phyloP scores from a whole-genome alignment of 768 basidiomycete species.

The Trametes coccinea region DNA sequence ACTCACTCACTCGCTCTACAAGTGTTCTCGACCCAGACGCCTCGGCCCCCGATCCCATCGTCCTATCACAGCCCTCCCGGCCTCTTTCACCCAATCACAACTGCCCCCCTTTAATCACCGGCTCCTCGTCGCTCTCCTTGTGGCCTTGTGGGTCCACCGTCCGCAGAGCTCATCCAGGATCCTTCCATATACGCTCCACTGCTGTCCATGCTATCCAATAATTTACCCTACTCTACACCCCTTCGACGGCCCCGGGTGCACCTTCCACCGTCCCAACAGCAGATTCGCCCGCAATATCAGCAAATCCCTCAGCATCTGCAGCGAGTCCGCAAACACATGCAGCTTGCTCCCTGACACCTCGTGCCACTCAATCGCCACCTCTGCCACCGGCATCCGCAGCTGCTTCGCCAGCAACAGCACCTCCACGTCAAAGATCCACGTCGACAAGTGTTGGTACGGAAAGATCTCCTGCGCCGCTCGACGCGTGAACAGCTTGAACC shows the following conservation, averaged over 20 bases:
- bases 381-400: slow-evolving; percentile 73
- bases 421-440: slow-evolving; percentile 98
- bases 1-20: not conserved
- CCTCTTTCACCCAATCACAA: slow-evolving; percentile 4
- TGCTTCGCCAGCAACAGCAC: slow-evolving; percentile 83
- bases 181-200: not conserved
- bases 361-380: slow-evolving; percentile 91
- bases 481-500: slow-evolving; percentile 94
- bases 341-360: slow-evolving; percentile 94
- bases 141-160: slow-evolving; percentile 4
- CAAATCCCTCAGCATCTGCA: slow-evolving; percentile 90
- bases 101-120: not conserved
- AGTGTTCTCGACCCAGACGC: not conserved
- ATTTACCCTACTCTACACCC: not conserved
- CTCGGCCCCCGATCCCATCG: not conserved
- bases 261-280: slow-evolving; percentile 74
- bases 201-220: too few relatives aligned
- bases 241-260: slow-evolving; percentile 11
- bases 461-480: slow-evolving; percentile 80
- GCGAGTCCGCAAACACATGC: slow-evolving; percentile 76
- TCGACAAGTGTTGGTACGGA: slow-evolving; percentile 80
- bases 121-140: not conserved
- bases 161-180: not conserved
- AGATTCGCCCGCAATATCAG: slow-evolving; percentile 83
- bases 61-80: slow-evolving; percentile 1